Base-by-base conservation (phyloP, 2,329 filamentous ascomycete species). In the Ceratocystis huliohia region DNA sequence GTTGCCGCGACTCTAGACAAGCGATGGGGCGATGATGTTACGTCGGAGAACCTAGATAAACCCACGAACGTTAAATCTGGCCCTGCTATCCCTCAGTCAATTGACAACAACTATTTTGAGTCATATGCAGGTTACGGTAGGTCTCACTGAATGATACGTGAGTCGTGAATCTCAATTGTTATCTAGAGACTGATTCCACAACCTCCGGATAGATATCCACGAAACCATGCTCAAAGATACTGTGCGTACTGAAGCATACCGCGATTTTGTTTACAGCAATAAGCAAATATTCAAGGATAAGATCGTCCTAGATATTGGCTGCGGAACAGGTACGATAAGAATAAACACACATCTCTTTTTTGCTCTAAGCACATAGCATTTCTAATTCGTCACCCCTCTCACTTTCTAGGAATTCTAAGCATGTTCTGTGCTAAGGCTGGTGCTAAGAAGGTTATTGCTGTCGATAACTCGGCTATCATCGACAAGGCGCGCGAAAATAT, bases 371-470 rank as follows among this genome's bases (percentile, higher is more conserved):
- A 41, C 13, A 13, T 10, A 22, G 25, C 15, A 33, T 59, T 33
- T 28, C 56, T 20, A 17, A 17, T 5, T 13, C 30, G 6, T 30
- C 56, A 17, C 6, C 20, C 37, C 28, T 33, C 56, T 33, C 56
- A 30, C 28, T 22, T 20, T 44, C 17, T 45, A 80, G 90, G 91
- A 30, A 96, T 96, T 70, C 78, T 97, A 15, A 93, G 88, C 73
- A 92, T 97, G 86, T 96, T 97, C 78, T 95, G 91, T 74, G 92
- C 91, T 65, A 89, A 88, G 74, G 93, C 92, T 17, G 93, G 92
- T 48, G 93, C 93, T 5, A 85, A 87, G 71, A 85, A 85, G 71
- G 92, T 97, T 65, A 87, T 95, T 74, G 91, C 92, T 3, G 91
- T 97, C 7, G 92, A 97, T 76, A 94, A 94, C 73, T 94, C 90